Base-by-base conservation (phyloP, 257 asterid species). In the Craterostigma plantagineum region DNA sequence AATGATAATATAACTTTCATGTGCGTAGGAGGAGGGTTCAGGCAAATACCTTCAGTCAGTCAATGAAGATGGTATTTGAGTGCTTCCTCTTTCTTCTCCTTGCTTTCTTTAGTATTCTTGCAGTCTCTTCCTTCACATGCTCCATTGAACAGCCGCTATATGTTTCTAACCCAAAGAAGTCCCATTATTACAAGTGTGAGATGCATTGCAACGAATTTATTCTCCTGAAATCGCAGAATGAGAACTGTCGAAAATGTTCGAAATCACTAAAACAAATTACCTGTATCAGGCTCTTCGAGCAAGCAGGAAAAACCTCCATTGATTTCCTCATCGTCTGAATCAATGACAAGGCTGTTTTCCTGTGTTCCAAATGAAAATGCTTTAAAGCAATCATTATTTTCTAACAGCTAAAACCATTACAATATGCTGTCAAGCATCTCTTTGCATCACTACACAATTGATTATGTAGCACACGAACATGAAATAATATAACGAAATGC, bases 21-120 rank as follows among this genome's bases (percentile, higher is more conserved):
- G n/a, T n/a, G n/a, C n/a, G n/a, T n/a, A n/a, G n/a, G n/a, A n/a
- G n/a, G n/a, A n/a, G n/a, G n/a, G n/a, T n/a, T n/a, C n/a, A n/a
- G n/a, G n/a, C n/a, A n/a, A n/a, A 23, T 23, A 23, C 30, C 30
- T 23, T 23, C 6, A 23, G 6, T 79, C 68, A 87, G 58, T 76
- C 59, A 53, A 87, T 71, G 49, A 78, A 46, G 64, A 87, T 76
- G 59, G 73, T 63, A 57, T 70, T 70, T 52, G 61, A 30, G 46
- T 51, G 56, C 56, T 79, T 81, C 69, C 98, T 76, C 83, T 79
- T 87, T 62, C 76, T 69, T 60, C 74, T 70, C 72, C 92, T 70
- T 51, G 95, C 93, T 64, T 77, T 87, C 70, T 81, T 70, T 42
- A 82, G 72, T 57, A 82, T 76, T 15, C 77, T 64, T 37, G 77